Evolutionary conservation across 2,329 filamentous ascomycete genomes (phyloP).

Genomic region (Penicillium sp.): DNA sequence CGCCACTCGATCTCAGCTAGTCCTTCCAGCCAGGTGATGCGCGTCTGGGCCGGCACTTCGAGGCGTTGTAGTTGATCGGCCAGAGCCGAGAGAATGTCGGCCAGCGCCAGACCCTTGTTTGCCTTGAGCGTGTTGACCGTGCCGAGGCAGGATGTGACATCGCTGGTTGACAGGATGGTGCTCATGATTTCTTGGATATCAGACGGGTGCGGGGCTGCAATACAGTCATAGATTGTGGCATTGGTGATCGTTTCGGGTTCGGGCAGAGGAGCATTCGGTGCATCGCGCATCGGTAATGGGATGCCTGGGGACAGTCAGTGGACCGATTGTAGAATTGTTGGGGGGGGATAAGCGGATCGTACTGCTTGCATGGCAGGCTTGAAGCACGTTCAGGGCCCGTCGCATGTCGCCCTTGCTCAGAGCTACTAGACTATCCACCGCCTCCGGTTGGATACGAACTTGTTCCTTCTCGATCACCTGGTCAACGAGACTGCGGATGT

Average conservation of each 20-base stretch:
- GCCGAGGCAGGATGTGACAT: constrained; percentile 84
- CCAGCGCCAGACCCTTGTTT: constrained; percentile 80
- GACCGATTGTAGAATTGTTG: background rate
- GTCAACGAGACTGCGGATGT: constrained; percentile 83
- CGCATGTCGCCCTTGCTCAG: constrained; percentile 97
- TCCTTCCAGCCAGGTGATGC: constrained; percentile 88
- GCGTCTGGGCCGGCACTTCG: constrained; percentile 80
- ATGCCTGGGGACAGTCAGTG: constrained; percentile 53
- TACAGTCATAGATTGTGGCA: constrained; percentile 92
- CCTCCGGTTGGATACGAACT: constrained; percentile 78
- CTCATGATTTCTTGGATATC: constrained; percentile 82
- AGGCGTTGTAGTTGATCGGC: constrained; percentile 78
- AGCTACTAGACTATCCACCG: constrained; percentile 76
- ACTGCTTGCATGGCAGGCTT: constrained; percentile 94
- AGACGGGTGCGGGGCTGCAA: constrained; percentile 87
- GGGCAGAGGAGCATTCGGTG: constrained; percentile 57
- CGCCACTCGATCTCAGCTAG: constrained; percentile 91
- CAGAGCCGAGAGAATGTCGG: constrained; percentile 86
- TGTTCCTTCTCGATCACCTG: constrained; percentile 84
- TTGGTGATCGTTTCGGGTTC: constrained; percentile 84
- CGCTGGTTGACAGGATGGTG: constrained; percentile 77
- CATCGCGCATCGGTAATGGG: constrained; percentile 62
- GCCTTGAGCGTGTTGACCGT: constrained; percentile 87
- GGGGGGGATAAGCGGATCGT: constrained; percentile 34
- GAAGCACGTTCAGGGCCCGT: constrained; percentile 87